Percentiles rank a stretch among this genome's conserved stretches.
phyloP scores from a whole-genome alignment of 78 protist species.

The Bodo saltans region DNA sequence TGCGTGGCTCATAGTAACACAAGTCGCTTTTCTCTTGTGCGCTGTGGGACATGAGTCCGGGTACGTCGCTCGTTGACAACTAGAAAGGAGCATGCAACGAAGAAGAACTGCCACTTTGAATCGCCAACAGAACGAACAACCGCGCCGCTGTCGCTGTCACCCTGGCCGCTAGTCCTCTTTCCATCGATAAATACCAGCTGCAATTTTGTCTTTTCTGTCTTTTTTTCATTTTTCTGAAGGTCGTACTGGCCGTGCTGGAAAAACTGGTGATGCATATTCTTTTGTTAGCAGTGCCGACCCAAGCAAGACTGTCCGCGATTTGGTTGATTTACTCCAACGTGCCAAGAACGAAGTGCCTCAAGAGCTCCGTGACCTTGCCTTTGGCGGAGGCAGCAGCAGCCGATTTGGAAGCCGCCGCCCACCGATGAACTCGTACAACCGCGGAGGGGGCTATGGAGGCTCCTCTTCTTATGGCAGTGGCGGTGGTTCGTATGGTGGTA shows the following conservation, averaged over 20 bases:
- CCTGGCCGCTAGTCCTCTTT: too few relatives aligned
- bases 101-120: too few relatives aligned
- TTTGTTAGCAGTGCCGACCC: slow-evolving; percentile 74
- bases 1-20: too few relatives aligned
- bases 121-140: too few relatives aligned
- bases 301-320: slow-evolving; percentile 54
- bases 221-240: slow-evolving; percentile 71
- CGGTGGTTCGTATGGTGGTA: too few relatives aligned
- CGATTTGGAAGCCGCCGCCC: not conserved
- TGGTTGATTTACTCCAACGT: not conserved
- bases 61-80: too few relatives aligned
- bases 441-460: slow-evolving; percentile 23
- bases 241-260: slow-evolving; percentile 95
- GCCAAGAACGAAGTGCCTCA: slow-evolving; percentile 32
- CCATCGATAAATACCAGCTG: too few relatives aligned
- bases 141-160: too few relatives aligned
- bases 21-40: too few relatives aligned
- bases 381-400: not conserved
- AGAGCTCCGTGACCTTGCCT: slow-evolving; percentile 7
- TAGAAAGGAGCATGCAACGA: too few relatives aligned
- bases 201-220: too few relatives aligned
- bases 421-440: not conserved
- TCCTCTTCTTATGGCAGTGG: not conserved
- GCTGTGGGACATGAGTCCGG: too few relatives aligned
- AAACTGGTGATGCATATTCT: slow-evolving; percentile 74